Evolutionary conservation across 2,329 filamentous ascomycete species (phyloP), one percentile per base, ranked within the genome.

Genomic region (Cladobotryum protrusum): DNA sequence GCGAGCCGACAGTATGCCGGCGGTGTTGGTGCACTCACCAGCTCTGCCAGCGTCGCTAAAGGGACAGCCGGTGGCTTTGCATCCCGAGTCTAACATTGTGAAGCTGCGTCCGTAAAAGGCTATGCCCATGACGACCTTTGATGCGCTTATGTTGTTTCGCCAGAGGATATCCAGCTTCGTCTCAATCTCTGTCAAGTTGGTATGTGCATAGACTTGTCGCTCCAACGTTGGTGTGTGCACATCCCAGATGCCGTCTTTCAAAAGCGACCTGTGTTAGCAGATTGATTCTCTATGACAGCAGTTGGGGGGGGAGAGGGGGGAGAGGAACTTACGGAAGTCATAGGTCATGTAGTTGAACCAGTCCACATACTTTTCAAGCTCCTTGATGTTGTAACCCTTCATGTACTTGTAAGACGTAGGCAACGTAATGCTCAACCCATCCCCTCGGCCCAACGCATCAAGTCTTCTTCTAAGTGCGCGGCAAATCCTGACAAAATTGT

Each of bases 181-280:
- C 1, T 74, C 55, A 24, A 77, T 75, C 54, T 76, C 73, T 4
- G 72, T 73, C 2, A 76, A 50, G 53, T 78, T 76, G 2, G 73
- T 75, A 50, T 78, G 75, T 0, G 63, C 58, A 14, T 63, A 53
- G 5, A 69, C 60, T 1, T 60, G 39, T 1, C 71, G 71, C 12
- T 59, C 57, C 29, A 54, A 43, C 34, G 54, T 49, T 1, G 24
- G 24, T 29, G 24, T 29, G 6, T 45, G 43, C 3, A 19, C 29
- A 47, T 74, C 70, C 71, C 71, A 75, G 1, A 59, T 46, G 2
- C 73, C 73, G 49, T 74, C 42, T 46, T 41, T 11, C 4, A 43
- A 14, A 11, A 12, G 7, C 15, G 17, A n/a, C n/a, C 18, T 24
- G 47, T 42, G 17, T 43, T 40, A 29, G 17, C 17, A 14, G 7